Conservation (phyloP, 1,284 basidiomycete genomes). For the Trichosporon sp. region DNA sequence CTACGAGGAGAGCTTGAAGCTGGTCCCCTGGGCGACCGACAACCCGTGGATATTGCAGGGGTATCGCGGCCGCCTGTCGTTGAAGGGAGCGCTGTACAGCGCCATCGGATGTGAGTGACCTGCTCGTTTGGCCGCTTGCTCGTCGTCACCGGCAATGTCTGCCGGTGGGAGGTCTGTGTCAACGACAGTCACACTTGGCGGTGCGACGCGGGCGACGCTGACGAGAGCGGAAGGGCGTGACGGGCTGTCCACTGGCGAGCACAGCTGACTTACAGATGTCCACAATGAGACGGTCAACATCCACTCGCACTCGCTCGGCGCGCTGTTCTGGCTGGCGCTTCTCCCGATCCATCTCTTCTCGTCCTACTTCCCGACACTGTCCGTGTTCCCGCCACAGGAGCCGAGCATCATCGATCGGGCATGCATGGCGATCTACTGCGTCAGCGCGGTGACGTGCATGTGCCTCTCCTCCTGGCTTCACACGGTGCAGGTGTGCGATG, state of each 20-base stretch:
- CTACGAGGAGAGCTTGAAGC: conserved; percentile 43
- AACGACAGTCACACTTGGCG: background rate
- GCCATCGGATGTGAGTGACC: conserved; percentile 70
- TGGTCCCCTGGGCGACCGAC: conserved; percentile 60
- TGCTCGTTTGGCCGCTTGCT: background rate
- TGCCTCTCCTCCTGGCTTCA: conserved; percentile 76
- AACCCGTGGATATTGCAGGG: conserved; percentile 74
- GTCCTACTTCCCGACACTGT: conserved; percentile 55
- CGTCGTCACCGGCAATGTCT: background rate
- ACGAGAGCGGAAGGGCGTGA: background rate
- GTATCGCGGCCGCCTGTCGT: conserved; percentile 72
- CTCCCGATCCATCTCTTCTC: conserved; percentile 63
- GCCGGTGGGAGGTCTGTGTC: background rate
- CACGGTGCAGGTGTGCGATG: conserved; percentile 72
- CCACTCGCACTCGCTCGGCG: conserved; percentile 79
- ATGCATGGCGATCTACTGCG: conserved; percentile 69
- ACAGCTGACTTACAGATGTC: conserved; percentile 61
- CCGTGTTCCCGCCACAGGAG: conserved; percentile 30
- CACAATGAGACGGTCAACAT: conserved; percentile 93
- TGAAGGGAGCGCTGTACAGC: conserved; percentile 68
- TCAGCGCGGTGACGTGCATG: conserved; percentile 74
- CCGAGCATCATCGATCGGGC: conserved; percentile 61
- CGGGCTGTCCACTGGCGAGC: too few relatives aligned
- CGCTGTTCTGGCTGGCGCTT: conserved; percentile 66
- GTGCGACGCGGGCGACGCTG: background rate